A percentile compares a stretch with the other conserved stretches of the same genome.
phyloP scores from a whole-genome alignment of 2,329 filamentous ascomycete genomes.

The Cercospora canescens region DNA sequence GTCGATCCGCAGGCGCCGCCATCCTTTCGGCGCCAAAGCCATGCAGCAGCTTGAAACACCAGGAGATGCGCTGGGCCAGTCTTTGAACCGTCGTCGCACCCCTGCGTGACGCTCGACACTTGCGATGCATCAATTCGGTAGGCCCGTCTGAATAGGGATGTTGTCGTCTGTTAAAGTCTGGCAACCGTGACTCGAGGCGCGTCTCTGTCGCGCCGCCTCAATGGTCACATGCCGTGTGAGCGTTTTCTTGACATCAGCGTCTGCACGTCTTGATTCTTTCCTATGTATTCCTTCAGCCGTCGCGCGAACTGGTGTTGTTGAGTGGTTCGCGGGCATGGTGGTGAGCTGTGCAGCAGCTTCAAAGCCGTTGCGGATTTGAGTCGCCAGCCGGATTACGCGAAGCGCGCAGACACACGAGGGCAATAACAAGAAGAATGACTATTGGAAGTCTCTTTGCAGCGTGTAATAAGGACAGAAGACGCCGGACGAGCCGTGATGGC shows the following conservation, averaged over 20 bases:
- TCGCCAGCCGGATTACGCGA: not conserved
- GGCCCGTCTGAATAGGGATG: not conserved
- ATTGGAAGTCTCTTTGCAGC: not conserved
- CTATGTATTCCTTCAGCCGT: not conserved
- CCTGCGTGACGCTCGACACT: conserved; percentile 15
- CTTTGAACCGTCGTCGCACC: conserved; percentile 11
- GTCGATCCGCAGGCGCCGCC: conserved; percentile 6
- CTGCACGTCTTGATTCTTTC: not conserved
- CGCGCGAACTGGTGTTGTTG: not conserved
- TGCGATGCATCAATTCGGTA: conserved; percentile 1
- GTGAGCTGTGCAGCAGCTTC: too few relatives aligned
- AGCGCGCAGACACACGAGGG: not conserved
- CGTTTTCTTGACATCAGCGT: not conserved
- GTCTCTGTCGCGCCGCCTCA: not conserved
- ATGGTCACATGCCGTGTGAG: not conserved
- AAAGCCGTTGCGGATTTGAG: not conserved
- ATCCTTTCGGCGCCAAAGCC: conserved; percentile 2
- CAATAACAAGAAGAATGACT: not conserved
- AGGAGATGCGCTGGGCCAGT: conserved; percentile 9
- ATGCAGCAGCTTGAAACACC: conserved; percentile 12
- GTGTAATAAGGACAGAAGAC: not conserved
- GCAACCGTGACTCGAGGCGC: not conserved
- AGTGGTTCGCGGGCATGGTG: not conserved
- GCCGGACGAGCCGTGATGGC: not conserved
- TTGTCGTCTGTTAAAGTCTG: not conserved